Base-by-base conservation (phyloP, 2,329 filamentous ascomycete species). In the Cercospora sesami region DNA sequence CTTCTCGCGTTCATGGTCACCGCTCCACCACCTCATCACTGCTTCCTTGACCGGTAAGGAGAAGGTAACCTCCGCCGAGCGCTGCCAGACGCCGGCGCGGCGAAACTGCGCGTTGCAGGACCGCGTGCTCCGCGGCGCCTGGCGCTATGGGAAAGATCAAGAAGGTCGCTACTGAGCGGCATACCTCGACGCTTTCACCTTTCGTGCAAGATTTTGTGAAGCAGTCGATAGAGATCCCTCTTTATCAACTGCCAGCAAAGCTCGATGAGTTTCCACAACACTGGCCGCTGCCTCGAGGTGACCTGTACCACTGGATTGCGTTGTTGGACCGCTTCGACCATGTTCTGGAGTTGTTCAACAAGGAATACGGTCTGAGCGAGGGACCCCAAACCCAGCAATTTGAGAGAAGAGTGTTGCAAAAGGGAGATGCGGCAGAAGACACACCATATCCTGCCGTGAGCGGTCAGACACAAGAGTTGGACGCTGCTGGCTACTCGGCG, bases 271-370 rank as follows among this genome's bases (percentile, higher is more conserved):
- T 98, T 78, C 93, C 94, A 67, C 89, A 90, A 72, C 86, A 90
- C 86, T 99, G 95, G 95, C 93, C 94, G 2, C 96, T 98, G 77
- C 94, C 94, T 45, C 89, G 94, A 79, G 96, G 95, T 69, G 95
- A 99, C 79, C 84, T 98, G 31, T 98, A 98, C 79, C 94, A 99
- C 84, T 99, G 96, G 96, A 97, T 99, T 73, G 90, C 92, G 30
- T 86, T 97, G 26, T 83, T 99, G 68, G 96, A 99, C 80, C 90
- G 93, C 67, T 98, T 99, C 80, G 95, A 99, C 80, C 88, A 87
- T 76, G 89, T 98, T 71, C 83, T 99, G 48, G 92, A 96, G 74
- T 84, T 88, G 45, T 93, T 96, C 78, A 93, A 90, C 79, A 85
- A 87, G 66, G 89, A 88, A 72, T 99, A 99, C 81, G 88, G 88